These are phyloP conservation scores for Amphichorda felina DNA, from an alignment of 2,329 filamentous ascomycete species.

Conservation along the genomic window DNA sequence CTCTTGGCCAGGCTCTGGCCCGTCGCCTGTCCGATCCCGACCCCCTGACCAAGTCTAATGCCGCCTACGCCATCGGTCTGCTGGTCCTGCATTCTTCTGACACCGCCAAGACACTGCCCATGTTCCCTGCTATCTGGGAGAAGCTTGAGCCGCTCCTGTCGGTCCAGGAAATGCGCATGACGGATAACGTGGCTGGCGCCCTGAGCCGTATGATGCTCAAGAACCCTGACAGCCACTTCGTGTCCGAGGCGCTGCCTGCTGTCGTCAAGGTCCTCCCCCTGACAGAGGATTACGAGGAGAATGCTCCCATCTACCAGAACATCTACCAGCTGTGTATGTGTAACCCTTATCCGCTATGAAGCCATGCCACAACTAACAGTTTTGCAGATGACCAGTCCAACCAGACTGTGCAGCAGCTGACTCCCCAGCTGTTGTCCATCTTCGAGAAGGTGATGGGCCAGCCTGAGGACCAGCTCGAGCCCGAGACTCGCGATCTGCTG, in stretches of 20 bases:
- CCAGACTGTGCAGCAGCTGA: constrained; percentile 46
- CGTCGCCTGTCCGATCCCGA: constrained; percentile 87
- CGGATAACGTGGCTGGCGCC: constrained; percentile 90
- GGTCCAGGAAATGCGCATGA: constrained; percentile 65
- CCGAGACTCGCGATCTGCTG: constrained; percentile 56
- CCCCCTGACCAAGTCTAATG: constrained; percentile 85
- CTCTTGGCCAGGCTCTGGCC: constrained; percentile 67
- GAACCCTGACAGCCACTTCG: constrained; percentile 71
- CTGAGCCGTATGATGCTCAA: constrained; percentile 85
- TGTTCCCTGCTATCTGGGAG: constrained; percentile 66
- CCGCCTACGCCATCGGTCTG: constrained; percentile 81
- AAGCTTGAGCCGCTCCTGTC: constrained; percentile 81
- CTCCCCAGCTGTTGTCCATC: constrained; percentile 55
- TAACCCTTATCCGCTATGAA: background rate
- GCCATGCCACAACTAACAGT: constrained; percentile 8
- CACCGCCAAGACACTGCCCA: constrained; percentile 54
- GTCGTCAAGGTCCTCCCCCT: constrained; percentile 72
- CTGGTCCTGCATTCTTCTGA: constrained; percentile 74
- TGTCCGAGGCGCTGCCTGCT: constrained; percentile 70
- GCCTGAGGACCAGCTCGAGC: constrained; percentile 65
- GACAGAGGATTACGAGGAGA: constrained; percentile 92
- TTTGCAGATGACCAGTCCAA: constrained; percentile 44
- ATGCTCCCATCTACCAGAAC: constrained; percentile 85
- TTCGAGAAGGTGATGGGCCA: constrained; percentile 62
- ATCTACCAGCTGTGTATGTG: constrained; percentile 73